Base-by-base conservation (phyloP, 805 yeast species). In the Yarrowia sp. region DNA sequence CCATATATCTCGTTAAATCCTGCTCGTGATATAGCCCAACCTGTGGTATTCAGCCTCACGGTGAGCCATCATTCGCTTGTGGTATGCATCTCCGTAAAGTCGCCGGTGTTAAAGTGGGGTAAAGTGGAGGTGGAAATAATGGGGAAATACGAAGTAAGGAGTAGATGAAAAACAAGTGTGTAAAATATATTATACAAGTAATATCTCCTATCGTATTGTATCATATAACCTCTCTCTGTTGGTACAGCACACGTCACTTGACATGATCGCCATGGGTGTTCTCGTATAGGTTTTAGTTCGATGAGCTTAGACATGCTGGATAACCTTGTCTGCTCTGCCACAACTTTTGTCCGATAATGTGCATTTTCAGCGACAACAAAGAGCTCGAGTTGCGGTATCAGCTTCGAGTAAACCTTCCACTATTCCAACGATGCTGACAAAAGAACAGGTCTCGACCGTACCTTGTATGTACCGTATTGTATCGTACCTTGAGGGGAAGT, bases 381-480 rank as follows among this genome's bases (percentile, higher is more conserved):
- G 39, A 32, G 9, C 38, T 22, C 17, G 36, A 3, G 51, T 35
- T 35, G 38, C 6, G 38, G 38, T 35, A 35, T 22, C 13, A 11
- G 22, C 6, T n/a, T 48, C 53, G 53, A 48, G 53, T 48, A 48
- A 48, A 48, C 53, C 53, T 48, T 48, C 53, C 53, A 33, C 32
- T 48, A 28, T 45, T 17, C 5, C 15, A 4, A 7, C 48, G 35
- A 22, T 14, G 50, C 31, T 28, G 31, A 44, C 50, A 44, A 44
- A 28, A 45, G 22, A n/a, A 28, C 32, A 5, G 38, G 13, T 10
- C 38, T 35, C 4, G 38, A 35, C 38, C n/a, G n/a, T n/a, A n/a
- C n/a, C n/a, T n/a, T 11, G 38, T 22, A 5, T 22, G 28, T 22
- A n/a, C n/a, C n/a, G n/a, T n/a, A n/a, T n/a, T n/a, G n/a, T n/a